phyloP scores from a whole-genome alignment of 2,329 filamentous ascomycete genomes.

The Claviceps fusiformis region DNA sequence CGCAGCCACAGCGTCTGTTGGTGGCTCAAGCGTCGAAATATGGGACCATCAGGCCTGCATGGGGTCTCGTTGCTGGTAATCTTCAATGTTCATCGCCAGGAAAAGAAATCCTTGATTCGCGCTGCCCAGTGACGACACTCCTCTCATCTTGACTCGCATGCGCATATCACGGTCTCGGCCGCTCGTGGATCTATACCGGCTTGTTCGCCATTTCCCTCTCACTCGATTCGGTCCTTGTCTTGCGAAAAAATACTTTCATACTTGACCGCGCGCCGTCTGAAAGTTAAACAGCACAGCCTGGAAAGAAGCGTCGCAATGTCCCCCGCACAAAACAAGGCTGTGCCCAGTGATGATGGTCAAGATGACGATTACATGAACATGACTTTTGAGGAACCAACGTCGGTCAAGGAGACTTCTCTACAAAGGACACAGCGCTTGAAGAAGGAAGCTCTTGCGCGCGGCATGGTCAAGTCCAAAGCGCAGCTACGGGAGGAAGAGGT shows the following conservation, averaged over 20 bases:
- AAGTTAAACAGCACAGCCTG: neutral
- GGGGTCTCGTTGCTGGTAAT: too few relatives aligned
- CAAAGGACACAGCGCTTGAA: slow-evolving; percentile 39
- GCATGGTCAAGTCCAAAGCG: slow-evolving; percentile 63
- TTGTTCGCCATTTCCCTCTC: too few relatives aligned
- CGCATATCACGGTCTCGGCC: neutral
- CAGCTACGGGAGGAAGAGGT: slow-evolving; percentile 66
- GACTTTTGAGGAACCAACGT: slow-evolving; percentile 58
- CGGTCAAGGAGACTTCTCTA: slow-evolving; percentile 39
- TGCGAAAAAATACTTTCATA: neutral
- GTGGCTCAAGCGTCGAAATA: neutral
- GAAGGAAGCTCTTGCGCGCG: slow-evolving; percentile 54
- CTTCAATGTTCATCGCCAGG: too few relatives aligned
- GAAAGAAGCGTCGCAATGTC: neutral
- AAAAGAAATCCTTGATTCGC: neutral
- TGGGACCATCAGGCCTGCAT: too few relatives aligned
- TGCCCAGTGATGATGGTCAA: slow-evolving; percentile 1
- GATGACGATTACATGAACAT: slow-evolving; percentile 98
- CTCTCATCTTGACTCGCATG: too few relatives aligned
- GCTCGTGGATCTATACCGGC: neutral
- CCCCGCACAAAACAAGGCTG: slow-evolving; percentile 4
- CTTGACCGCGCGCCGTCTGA: neutral
- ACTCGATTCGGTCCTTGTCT: too few relatives aligned
- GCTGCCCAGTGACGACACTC: neutral
- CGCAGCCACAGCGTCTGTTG: slow-evolving; percentile 1